phyloP scores from a whole-genome alignment of 805 yeast species.

The Candida hispaniensis region DNA sequence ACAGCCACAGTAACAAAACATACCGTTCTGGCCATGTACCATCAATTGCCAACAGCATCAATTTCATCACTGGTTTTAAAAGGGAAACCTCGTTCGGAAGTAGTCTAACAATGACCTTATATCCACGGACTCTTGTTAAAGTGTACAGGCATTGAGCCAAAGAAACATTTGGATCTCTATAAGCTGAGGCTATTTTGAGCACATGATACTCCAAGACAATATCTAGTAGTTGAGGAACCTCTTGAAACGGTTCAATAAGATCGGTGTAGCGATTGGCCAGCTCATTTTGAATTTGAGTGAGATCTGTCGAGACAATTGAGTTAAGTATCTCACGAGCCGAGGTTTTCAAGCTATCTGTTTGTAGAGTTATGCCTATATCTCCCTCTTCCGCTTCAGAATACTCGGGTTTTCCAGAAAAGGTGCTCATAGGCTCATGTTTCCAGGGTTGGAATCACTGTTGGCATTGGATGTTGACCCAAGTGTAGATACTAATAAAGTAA shows the following conservation, averaged over 20 bases:
- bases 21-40: constrained; percentile 39
- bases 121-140: constrained; percentile 54
- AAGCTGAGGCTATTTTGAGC: constrained; percentile 8
- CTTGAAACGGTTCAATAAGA: constrained; percentile 24
- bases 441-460: too few relatives aligned
- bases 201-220: constrained; percentile 16
- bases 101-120: constrained; percentile 48
- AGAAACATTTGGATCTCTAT: constrained; percentile 3
- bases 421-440: too few relatives aligned
- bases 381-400: too few relatives aligned
- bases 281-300: too few relatives aligned
- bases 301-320: too few relatives aligned
- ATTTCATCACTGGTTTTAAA: constrained; percentile 23
- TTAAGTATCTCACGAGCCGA: too few relatives aligned
- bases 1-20: constrained; percentile 58
- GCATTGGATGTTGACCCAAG: too few relatives aligned
- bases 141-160: constrained; percentile 40
- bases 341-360: too few relatives aligned
- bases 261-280: too few relatives aligned
- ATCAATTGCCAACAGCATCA: constrained; percentile 16
- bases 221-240: constrained; percentile 24
- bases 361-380: too few relatives aligned
- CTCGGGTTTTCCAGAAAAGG: too few relatives aligned
- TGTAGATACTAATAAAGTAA: too few relatives aligned
- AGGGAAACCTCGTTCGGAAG: constrained; percentile 49